Percentiles rank a stretch among this genome's conserved stretches.
Conservation (phyloP, 2,329 filamentous ascomycete genomes). For the Xylariaceae sp. region DNA sequence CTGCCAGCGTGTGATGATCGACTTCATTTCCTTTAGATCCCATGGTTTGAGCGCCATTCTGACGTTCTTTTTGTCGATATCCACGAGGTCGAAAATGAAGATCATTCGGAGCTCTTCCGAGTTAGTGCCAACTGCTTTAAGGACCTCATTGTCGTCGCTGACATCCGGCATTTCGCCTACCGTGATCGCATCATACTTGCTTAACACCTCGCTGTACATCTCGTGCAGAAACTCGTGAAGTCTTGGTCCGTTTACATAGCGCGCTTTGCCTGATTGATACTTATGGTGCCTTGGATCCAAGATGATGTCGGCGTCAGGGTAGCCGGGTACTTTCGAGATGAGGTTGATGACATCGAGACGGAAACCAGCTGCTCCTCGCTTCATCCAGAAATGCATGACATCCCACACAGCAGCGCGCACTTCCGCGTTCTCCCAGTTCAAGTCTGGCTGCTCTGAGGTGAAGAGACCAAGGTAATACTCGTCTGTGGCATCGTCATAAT, state of each 20-base stretch:
- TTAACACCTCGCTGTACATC: conserved; percentile 57
- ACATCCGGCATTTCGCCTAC: conserved; percentile 67
- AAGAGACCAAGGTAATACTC: conserved; percentile 79
- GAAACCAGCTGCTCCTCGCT: conserved; percentile 69
- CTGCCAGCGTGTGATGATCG: conserved; percentile 38
- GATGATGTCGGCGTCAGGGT: conserved; percentile 55
- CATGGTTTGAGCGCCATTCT: conserved; percentile 47
- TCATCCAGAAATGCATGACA: conserved; percentile 75
- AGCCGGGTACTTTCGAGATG: conserved; percentile 59
- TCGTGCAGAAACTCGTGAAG: conserved; percentile 66
- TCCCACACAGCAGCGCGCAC: conserved; percentile 68
- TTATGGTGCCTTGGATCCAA: conserved; percentile 39
- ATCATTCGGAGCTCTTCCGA: conserved; percentile 65
- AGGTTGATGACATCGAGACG: conserved; percentile 73
- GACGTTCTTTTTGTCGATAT: conserved; percentile 49
- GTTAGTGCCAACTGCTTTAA: conserved; percentile 55
- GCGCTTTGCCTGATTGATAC: conserved; percentile 49
- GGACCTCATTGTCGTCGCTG: conserved; percentile 52
- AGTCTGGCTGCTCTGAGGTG: conserved; percentile 70
- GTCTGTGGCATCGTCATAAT: conserved; percentile 66
- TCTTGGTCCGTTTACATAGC: conserved; percentile 64
- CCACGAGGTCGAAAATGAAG: conserved; percentile 63
- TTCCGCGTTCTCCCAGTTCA: conserved; percentile 77
- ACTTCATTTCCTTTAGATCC: conserved; percentile 37
- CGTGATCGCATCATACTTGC: conserved; percentile 62